A percentile compares a stretch with the other conserved stretches of the same genome.
Evolutionary conservation across 306 rosid species (phyloP).

Genomic region (Sicyos edulis): DNA sequence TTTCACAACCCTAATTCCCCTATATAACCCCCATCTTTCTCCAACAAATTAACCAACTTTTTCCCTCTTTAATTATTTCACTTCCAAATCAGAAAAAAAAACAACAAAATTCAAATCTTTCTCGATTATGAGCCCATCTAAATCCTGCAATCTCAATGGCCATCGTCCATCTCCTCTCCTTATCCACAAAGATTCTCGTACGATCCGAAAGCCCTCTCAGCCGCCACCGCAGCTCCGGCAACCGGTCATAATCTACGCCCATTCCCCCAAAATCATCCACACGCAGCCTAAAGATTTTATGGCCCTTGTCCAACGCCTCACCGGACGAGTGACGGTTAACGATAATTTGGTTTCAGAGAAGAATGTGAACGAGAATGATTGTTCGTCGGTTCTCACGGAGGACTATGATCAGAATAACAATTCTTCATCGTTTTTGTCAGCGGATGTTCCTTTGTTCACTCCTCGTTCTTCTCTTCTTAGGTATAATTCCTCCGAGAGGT

Average conservation of each 20-base stretch:
- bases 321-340: conserved; percentile 31
- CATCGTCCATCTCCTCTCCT: conserved; percentile 65
- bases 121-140: conserved; percentile 9
- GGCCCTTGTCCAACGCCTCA: conserved; percentile 83
- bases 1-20: background rate
- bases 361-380: conserved; percentile 14
- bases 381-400: conserved; percentile 18
- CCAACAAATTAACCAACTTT: conserved; percentile 4
- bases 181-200: conserved; percentile 42
- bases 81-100: background rate
- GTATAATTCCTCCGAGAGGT: conserved; percentile 28
- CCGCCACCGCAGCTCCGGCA: conserved; percentile 25
- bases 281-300: conserved; percentile 64
- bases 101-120: background rate
- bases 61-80: background rate
- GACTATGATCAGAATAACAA: conserved; percentile 8
- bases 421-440: conserved; percentile 2
- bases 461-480: conserved; percentile 40
- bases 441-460: conserved; percentile 56
- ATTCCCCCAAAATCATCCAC: conserved; percentile 81
- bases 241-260: conserved; percentile 71
- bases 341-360: background rate
- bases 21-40: conserved; percentile 5
- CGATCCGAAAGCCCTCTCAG: conserved; percentile 28
- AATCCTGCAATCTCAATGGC: conserved; percentile 33